Conservation (phyloP, 345 rosid genomes). For the Sisymbrium irio region DNA sequence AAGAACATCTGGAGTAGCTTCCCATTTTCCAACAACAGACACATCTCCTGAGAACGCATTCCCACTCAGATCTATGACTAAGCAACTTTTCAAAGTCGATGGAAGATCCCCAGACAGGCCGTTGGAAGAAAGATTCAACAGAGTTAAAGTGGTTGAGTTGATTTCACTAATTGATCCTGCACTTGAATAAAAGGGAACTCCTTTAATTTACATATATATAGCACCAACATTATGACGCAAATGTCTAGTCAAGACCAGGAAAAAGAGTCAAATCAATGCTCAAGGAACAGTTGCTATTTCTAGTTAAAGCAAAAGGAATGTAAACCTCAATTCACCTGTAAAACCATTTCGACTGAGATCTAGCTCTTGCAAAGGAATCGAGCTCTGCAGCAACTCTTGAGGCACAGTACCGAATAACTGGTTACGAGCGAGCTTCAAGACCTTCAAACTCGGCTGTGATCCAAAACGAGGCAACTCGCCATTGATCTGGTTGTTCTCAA, state of each 20-base stretch:
- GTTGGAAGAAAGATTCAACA: slow-evolving; percentile 79
- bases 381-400: slow-evolving; percentile 54
- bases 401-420: slow-evolving; percentile 62
- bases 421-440: slow-evolving; percentile 64
- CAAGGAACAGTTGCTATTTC: background rate
- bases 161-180: slow-evolving; percentile 64
- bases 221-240: background rate
- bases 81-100: slow-evolving; percentile 39
- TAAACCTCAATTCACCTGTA: slow-evolving; percentile 49
- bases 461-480: slow-evolving; percentile 70
- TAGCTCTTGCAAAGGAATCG: slow-evolving; percentile 56
- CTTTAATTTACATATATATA: slow-evolving; percentile 16
- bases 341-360: slow-evolving; percentile 91
- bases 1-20: slow-evolving; percentile 57
- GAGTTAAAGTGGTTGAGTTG: slow-evolving; percentile 58
- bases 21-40: slow-evolving; percentile 63
- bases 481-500: slow-evolving; percentile 48
- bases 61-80: slow-evolving; percentile 65
- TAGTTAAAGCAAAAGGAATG: background rate
- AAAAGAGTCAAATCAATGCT: slow-evolving; percentile 21
- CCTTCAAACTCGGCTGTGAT: slow-evolving; percentile 48
- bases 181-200: slow-evolving; percentile 21
- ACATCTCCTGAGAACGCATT: slow-evolving; percentile 64
- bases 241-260: slow-evolving; percentile 10
- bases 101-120: slow-evolving; percentile 73